Base-by-base conservation (phyloP, 148 eudicot genomes). In the Arctostaphylos glauca region DNA sequence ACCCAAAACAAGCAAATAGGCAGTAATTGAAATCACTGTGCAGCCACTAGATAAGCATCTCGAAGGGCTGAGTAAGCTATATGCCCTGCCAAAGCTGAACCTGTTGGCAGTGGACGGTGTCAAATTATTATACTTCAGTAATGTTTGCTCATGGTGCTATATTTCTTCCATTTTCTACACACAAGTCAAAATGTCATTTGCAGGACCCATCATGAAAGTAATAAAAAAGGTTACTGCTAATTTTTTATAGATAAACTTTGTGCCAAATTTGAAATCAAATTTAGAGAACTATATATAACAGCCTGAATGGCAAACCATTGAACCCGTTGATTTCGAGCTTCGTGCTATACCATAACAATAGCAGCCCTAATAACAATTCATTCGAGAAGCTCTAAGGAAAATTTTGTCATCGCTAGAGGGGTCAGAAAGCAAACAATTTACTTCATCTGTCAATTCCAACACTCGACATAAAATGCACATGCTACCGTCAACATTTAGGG, bases 391-490 rank as follows among this genome's bases (percentile, higher is more conserved):
- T 66, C 71, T 66, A 25, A 25, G 44, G 71, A 66, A 12, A 12
- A 31, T 23, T 64, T 64, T 66, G 43, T 12, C 6, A 12, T 31
- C 25, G 71, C 43, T 23, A 66, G 71, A 66, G 43, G 68, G 3
- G 68, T 76, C 67, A 64, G 46, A 49, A 78, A 13, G 54, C 59
- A 25, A 64, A 47, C 14, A 43, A 80, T 80, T n/a, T 19, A 44
- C 31, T 70, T 14, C 19, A 52, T 5, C 9, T 31, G 5, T 19
- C 25, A 38, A 80, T 41, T 16, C 31, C 38, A 70, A 12, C 49
- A 52, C 43, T 38, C 25, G 19, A 50, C 10, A 64, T 6, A 46
- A 9, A 18, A 68, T 50, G 75, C 31, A 80, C 25, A 49, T 18
- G 56, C 50, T 25, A 68, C 53, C 77, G 71, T 54, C n/a, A n/a